Base-by-base conservation (phyloP, 352 stramenopile species). In the Nothophytophthora sp. region DNA sequence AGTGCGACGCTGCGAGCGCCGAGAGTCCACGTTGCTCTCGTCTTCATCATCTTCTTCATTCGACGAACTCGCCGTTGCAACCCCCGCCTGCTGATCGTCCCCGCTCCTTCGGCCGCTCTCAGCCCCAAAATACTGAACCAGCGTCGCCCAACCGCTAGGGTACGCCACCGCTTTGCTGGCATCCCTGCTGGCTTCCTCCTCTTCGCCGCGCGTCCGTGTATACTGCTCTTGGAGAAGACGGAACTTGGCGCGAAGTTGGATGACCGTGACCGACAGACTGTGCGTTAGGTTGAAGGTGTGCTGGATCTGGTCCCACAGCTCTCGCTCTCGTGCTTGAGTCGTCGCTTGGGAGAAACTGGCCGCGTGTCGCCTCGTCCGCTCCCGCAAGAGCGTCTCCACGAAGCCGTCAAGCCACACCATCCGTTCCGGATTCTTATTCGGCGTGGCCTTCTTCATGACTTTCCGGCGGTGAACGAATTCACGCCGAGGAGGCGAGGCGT, bases 101-200 rank as follows among this genome's bases (percentile, higher is more conserved):
- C 15, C 36, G 24, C 12, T 33, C 10, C 15, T 38, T 12, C 42
- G 30, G 1, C 15, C 5, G 3, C 20, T 22, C 6, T 54, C 34
- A n/a, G 50, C 55, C 19, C 60, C 48, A 50, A 65, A 69, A 23
- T 65, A 69, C 29, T 60, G 46, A 12, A 34, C 48, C 43, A 69
- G 29, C 44, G 61, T 56, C 30, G 63, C 48, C 60, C 60, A 69
- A 28, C 38, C 55, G 28, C 49, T 41, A 18, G 60, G 60, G 19
- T 69, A 69, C 20, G 61, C 45, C 42, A 69, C 54, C 20, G 43
- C 8, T 29, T 60, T 65, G 24, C 15, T 45, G 5, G 25, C 8
- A 40, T 65, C 33, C 33, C 15, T 30, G 13, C 22, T 30, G 11
- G 47, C 43, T 13, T 37, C 40, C 6, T 61, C 49, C 36, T 69